phyloP scores from a whole-genome alignment of 2,329 filamentous ascomycete genomes.

The Fusarium sp. region DNA sequence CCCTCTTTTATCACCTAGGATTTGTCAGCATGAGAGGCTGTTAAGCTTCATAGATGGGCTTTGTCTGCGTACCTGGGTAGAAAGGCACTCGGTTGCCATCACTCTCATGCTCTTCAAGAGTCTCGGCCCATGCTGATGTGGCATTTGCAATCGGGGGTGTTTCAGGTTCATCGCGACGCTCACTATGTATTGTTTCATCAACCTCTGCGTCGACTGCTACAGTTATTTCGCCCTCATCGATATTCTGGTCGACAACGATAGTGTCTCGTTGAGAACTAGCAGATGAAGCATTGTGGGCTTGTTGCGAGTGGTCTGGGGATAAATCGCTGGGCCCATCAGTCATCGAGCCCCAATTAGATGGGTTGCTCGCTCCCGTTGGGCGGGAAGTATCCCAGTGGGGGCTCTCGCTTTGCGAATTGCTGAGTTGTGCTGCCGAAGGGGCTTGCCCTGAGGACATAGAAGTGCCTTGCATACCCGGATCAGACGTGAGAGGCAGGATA shows the following conservation, averaged over 20 bases:
- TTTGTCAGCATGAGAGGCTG: not conserved
- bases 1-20: not conserved
- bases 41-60: not conserved
- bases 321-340: not conserved
- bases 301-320: not conserved
- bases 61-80: not conserved
- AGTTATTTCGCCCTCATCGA: not conserved
- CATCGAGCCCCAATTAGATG: too few relatives aligned
- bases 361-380: not conserved
- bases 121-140: not conserved
- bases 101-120: not conserved
- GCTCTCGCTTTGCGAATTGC: not conserved
- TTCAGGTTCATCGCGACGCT: accelerated
- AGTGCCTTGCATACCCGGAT: accelerated
- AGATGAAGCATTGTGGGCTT: not conserved
- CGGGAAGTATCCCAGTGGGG: not conserved
- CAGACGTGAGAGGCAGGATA: not conserved
- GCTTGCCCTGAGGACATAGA: not conserved
- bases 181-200: not conserved
- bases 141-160: not conserved
- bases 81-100: not conserved
- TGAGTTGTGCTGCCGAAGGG: too few relatives aligned
- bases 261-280: not conserved
- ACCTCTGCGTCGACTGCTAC: not conserved
- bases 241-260: not conserved